Base-by-base conservation (phyloP, 257 asterid genomes). In the Rhazya stricta region DNA sequence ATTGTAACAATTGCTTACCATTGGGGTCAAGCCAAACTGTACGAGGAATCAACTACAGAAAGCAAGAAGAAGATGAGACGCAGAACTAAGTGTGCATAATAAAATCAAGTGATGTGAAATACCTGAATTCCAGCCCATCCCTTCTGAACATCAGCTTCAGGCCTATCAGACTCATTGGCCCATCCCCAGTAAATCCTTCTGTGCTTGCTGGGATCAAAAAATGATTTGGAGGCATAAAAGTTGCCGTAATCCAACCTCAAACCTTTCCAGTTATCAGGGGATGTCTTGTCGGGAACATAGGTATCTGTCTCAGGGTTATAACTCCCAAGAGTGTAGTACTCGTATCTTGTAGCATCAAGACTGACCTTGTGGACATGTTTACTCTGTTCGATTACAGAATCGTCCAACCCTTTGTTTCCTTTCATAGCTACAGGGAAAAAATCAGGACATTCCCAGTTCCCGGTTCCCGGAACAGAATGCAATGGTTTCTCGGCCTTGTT, bases 121-220 rank as follows among this genome's bases (percentile, higher is more conserved):
- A 77, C 71, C 76, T 82, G 90, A 69, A 88, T 74, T 42, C 90
- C 90, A 9, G 89, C 87, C 92, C 92, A 88, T 2, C 87, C 92
- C 53, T 86, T 88, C 1, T 51, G 16, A 0, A 65, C 79, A 57
- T 82, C 87, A 37, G 81, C 85, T 0, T 42, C 32, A 1, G 71
- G 9, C 0, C 83, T 15, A 69, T 84, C 88, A 0, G 92, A 88
- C 48, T 86, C 90, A 43, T 88, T 88, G 36, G 87, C 58, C 92
- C 92, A 88, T 27, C 82, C 86, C 90, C 90, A 85, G 27, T 81
- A 42, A 23, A 88, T 67, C 78, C 92, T 82, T 36, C 92, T 48
- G 0, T 79, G 81, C 79, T 84, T 82, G 50, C 74, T 51, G 0
- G 81, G 74, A 13, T 88, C 92, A 45, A 80, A 88, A 78, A 86